Evolutionary conservation across 257 asterid genomes (phyloP), one percentile per base, ranked within the genome.

Genomic region (Scutellaria barbata): DNA sequence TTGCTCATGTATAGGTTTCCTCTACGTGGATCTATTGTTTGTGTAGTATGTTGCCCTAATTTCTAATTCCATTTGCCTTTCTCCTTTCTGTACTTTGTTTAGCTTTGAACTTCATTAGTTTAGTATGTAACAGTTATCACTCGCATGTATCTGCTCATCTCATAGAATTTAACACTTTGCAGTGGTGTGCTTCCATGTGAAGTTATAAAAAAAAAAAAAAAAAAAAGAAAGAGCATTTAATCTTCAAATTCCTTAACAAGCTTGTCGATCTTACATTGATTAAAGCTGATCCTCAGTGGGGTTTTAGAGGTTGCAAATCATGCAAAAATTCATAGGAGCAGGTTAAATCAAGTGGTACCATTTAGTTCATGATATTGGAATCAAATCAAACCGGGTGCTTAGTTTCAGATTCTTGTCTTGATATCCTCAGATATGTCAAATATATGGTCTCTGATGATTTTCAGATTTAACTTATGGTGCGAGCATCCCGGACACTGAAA

Each of bases 391-490:
- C 1, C 56, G 48, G 43, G 55, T 53, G 33, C 35, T 47, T 53
- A 50, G 22, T 50, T 50, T 48, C 2, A 53, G 11, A 40, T 7
- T 53, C 54, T 25, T 25, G 30, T 25, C 1, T 1, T 1, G 30
- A 25, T 25, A 25, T 25, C 73, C 73, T 69, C 7, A 42, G 54
- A 18, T 56, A 30, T 55, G 54, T 55, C 20, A 69, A 43, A 43
- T 20, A n/a, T 41, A 6, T 42, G 25, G 10, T 22, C n/a, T n/a
- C n/a, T 25, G 11, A 7, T 54, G 12, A 54, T 52, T 51, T 51
- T 50, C 63, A 58, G 14, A 40, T 37, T 52, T 17, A 55, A 25
- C 66, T 71, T 17, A 47, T 7, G 14, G 59, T 30, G 33, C 9
- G 17, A 54, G 51, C 68, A 37, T 53, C 66, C 20, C 30, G 51